phyloP scores from a whole-genome alignment of 169 alveolate genomes.

The Plasmodium vinckei region DNA sequence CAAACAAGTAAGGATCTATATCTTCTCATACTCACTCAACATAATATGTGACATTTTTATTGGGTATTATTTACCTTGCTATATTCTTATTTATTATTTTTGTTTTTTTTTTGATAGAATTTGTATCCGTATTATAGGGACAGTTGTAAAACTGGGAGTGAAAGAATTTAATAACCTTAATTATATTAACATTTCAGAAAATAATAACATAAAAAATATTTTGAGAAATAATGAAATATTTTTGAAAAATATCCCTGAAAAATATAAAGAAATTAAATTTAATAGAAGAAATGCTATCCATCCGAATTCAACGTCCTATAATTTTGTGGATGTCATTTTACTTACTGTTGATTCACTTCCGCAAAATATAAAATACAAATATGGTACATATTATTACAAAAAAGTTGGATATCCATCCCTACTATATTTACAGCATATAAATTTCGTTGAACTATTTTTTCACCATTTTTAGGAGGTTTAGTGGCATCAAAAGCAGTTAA shows the following conservation, averaged over 20 bases:
- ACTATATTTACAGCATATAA: neutral
- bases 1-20: conserved; percentile 63
- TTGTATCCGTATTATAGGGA: conserved; percentile 75
- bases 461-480: conserved; percentile 37
- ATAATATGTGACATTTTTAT: neutral
- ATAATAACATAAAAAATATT: conserved; percentile 47
- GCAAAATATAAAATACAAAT: conserved; percentile 42
- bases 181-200: conserved; percentile 15
- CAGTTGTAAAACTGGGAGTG: conserved; percentile 73
- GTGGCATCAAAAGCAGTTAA: conserved; percentile 73
- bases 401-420: neutral
- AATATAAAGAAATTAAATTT: conserved; percentile 39
- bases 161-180: conserved; percentile 25
- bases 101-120: conserved; percentile 23
- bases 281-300: conserved; percentile 23
- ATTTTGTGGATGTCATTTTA: conserved; percentile 62
- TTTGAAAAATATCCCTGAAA: conserved; percentile 22
- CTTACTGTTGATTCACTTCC: conserved; percentile 64
- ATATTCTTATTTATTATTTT: neutral
- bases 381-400: conserved; percentile 17
- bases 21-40: neutral
- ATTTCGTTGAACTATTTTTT: neutral
- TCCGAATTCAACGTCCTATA: conserved; percentile 28
- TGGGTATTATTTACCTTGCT: neutral
- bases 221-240: conserved; percentile 39